phyloP scores from a whole-genome alignment of 805 yeast species.

The Spathaspora boniae region DNA sequence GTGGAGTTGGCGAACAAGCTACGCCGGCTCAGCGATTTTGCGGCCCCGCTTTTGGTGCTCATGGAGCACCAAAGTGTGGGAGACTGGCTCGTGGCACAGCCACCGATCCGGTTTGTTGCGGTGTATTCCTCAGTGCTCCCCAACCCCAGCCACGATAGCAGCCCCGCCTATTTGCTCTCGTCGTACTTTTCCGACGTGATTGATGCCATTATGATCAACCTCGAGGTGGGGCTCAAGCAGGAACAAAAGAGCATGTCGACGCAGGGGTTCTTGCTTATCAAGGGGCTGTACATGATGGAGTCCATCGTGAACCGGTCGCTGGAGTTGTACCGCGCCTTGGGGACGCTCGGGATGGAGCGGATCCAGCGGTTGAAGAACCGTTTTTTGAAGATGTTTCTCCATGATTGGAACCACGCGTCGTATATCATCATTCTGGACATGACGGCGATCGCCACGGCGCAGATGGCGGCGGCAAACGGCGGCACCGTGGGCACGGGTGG shows the following conservation, averaged over 20 bases:
- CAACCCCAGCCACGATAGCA: conserved; percentile 33
- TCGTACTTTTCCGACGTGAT: conserved; percentile 73
- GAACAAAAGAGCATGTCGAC: conserved; percentile 44
- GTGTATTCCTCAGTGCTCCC: conserved; percentile 49
- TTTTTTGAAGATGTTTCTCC: conserved; percentile 66
- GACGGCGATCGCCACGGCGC: conserved; percentile 32
- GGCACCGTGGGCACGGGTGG: conserved; percentile 10
- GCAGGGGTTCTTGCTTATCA: conserved; percentile 68
- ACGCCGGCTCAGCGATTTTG: conserved; percentile 61
- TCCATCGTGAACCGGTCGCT: conserved; percentile 60
- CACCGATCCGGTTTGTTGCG: conserved; percentile 45
- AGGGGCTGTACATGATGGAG: conserved; percentile 72
- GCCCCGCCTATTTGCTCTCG: conserved; percentile 52
- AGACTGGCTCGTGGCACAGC: conserved; percentile 63
- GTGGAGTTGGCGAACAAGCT: conserved; percentile 70
- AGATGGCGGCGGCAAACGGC: conserved; percentile 7
- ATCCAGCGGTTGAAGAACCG: conserved; percentile 67
- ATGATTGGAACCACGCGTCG: conserved; percentile 79
- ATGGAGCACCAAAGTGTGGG: conserved; percentile 52
- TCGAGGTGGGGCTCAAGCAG: conserved; percentile 62
- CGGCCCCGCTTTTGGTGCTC: conserved; percentile 46
- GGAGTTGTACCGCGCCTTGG: conserved; percentile 52
- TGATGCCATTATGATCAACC: conserved; percentile 63
- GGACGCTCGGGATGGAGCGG: conserved; percentile 58
- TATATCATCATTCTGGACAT: conserved; percentile 70